Conservation (phyloP, 2,329 filamentous ascomycete species). For the Dryadomyces sulphureus region DNA sequence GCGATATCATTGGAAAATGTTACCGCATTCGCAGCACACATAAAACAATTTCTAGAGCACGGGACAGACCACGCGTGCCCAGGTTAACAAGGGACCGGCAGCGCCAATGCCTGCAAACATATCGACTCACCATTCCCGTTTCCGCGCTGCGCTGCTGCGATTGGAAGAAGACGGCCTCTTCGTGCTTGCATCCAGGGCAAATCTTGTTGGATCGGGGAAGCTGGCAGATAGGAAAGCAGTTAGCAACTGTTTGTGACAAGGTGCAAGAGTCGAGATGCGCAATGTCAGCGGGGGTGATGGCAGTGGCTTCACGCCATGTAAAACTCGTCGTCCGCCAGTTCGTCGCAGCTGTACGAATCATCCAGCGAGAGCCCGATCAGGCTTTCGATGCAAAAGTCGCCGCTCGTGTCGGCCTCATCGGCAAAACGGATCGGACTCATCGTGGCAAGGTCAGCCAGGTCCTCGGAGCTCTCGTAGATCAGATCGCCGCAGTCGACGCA, state of each 20-base stretch:
- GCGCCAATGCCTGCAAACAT: not conserved
- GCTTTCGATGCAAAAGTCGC: too few species aligned
- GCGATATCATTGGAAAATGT: conserved; percentile 63
- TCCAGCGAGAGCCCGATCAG: too few species aligned
- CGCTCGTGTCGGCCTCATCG: not conserved
- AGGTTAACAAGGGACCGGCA: conserved; percentile 2
- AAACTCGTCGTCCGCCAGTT: conserved; percentile 5
- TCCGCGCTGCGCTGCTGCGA: conserved; percentile 93
- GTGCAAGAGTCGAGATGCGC: too few species aligned
- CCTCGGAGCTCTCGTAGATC: too few species aligned
- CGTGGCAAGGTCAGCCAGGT: too few species aligned
- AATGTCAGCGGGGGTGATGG: too few species aligned
- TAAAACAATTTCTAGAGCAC: conserved; percentile 66
- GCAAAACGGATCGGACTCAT: not conserved
- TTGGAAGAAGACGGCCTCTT: conserved; percentile 96
- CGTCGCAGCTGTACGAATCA: too few species aligned
- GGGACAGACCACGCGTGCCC: not conserved
- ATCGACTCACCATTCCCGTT: conserved; percentile 82
- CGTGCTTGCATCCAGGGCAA: conserved; percentile 73
- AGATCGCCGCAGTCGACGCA: conserved; percentile 24
- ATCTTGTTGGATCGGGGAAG: conserved; percentile 77
- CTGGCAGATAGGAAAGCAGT: conserved; percentile 35
- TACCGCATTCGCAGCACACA: conserved; percentile 86
- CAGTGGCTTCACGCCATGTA: not conserved
- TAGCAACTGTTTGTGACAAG: too few species aligned